Conservation (phyloP, 345 rosid species). For the Camelina neglecta region DNA sequence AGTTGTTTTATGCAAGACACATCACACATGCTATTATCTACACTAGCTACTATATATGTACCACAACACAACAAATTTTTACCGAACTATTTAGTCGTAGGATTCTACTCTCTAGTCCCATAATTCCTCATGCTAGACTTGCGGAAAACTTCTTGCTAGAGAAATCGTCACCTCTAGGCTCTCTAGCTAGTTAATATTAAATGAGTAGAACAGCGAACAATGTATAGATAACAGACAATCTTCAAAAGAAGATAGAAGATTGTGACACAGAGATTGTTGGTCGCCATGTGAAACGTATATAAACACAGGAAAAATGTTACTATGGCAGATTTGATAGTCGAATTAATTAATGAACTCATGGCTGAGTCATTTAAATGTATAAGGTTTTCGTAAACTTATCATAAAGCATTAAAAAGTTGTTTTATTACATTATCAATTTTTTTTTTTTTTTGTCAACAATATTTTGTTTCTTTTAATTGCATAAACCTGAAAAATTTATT, state of each 20-base stretch:
- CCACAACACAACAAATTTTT: neutral
- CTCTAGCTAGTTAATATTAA: neutral
- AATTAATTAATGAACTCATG: neutral
- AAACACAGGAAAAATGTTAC: neutral
- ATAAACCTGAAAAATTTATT: neutral
- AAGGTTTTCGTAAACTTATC: neutral
- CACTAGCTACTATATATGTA: slow-evolving; percentile 2
- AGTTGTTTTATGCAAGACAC: slow-evolving; percentile 6
- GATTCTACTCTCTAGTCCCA: neutral
- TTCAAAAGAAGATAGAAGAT: neutral
- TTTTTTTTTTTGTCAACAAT: no score
- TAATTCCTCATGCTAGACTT: slow-evolving; percentile 4
- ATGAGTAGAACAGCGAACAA: neutral
- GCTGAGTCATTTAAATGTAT: neutral
- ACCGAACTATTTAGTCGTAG: neutral
- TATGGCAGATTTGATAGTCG: neutral
- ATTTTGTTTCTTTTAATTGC: neutral
- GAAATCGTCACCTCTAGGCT: neutral
- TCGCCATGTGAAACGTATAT: slow-evolving; percentile 3
- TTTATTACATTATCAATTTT: neutral
- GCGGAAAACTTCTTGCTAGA: neutral
- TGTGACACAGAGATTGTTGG: neutral
- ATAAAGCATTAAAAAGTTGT: neutral
- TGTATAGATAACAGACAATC: neutral
- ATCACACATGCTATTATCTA: neutral